Evolutionary conservation across 1,284 basidiomycete species (phyloP).

Genomic region (Inonotus obliquus): DNA sequence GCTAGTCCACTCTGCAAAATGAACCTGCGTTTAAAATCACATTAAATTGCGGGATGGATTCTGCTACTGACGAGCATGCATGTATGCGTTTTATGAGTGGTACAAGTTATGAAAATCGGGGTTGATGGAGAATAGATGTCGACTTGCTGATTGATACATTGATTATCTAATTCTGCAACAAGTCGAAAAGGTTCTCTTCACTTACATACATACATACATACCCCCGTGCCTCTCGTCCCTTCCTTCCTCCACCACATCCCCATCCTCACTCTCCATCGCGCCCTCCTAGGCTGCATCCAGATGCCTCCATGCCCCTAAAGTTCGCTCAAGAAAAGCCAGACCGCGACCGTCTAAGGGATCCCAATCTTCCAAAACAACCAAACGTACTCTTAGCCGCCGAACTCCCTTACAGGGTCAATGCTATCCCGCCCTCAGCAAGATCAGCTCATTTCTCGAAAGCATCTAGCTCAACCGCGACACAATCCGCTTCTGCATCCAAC

Average conservation of each 20-base stretch:
- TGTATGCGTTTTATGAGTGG: no score
- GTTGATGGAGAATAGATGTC: no score
- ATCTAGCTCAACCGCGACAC: neutral
- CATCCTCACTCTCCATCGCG: neutral
- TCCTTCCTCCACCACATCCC: neutral
- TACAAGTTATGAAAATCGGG: no score
- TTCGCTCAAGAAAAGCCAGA: neutral
- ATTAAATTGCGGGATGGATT: no score
- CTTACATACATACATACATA: neutral
- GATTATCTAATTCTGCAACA: neutral
- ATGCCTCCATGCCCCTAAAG: slow-evolving; percentile 7
- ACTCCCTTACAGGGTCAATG: slow-evolving; percentile 12
- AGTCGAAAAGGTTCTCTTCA: neutral
- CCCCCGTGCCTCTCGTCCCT: neutral
- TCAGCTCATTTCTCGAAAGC: neutral
- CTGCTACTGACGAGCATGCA: no score
- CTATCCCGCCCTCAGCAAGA: slow-evolving; percentile 6
- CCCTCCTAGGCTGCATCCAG: neutral
- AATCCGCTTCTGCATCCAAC: neutral
- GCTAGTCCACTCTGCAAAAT: no score
- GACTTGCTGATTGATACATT: neutral
- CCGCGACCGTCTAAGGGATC: neutral
- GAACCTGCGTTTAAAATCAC: no score
- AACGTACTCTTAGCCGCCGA: slow-evolving; percentile 8
- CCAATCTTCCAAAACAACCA: neutral